Percentiles rank a stretch among this genome's conserved stretches.
Evolutionary conservation across 1,139 yeast genomes (phyloP).

Genomic region (Hyphopichia wangnamkhiaoensis): DNA sequence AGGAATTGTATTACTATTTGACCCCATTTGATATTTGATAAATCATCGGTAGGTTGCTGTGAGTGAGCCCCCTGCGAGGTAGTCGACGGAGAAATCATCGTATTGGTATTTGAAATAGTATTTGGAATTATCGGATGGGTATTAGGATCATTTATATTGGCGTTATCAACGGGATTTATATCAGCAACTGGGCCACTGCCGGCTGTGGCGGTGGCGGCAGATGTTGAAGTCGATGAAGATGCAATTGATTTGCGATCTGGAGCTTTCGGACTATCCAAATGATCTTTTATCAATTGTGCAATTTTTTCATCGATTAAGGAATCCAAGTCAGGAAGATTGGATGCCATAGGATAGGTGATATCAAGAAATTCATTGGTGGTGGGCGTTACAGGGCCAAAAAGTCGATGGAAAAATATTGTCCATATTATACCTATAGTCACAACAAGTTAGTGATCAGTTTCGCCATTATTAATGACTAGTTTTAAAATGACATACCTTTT

Average conservation of each 20-base stretch:
- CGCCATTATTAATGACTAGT: too few species aligned
- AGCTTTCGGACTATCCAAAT: slow-evolving; percentile 18
- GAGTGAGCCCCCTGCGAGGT: too few species aligned
- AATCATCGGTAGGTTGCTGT: too few species aligned
- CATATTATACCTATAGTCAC: slow-evolving; percentile 54
- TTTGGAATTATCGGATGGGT: too few species aligned
- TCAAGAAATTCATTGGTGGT: slow-evolving; percentile 44
- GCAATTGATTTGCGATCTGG: neutral
- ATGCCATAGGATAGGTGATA: slow-evolving; percentile 48
- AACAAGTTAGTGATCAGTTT: slow-evolving; percentile 1
- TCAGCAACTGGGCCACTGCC: too few species aligned
- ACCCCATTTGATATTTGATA: slow-evolving; percentile 20
- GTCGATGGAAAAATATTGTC: slow-evolving; percentile 67
- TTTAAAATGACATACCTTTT: slow-evolving; percentile 38
- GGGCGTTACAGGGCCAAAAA: slow-evolving; percentile 69
- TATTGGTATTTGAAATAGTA: too few species aligned
- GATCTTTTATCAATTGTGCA: slow-evolving; percentile 32
- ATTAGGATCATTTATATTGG: too few species aligned
- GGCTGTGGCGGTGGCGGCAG: neutral
- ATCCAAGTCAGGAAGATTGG: slow-evolving; percentile 45
- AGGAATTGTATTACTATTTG: slow-evolving; percentile 30
- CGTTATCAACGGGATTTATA: too few species aligned
- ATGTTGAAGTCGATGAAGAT: slow-evolving; percentile 3
- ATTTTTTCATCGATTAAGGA: slow-evolving; percentile 44
- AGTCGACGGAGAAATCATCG: slow-evolving; percentile 1